Evolutionary conservation across 2,329 filamentous ascomycete species (phyloP), one percentile per base, ranked within the genome.

Genomic region (Epichloe elymi): DNA sequence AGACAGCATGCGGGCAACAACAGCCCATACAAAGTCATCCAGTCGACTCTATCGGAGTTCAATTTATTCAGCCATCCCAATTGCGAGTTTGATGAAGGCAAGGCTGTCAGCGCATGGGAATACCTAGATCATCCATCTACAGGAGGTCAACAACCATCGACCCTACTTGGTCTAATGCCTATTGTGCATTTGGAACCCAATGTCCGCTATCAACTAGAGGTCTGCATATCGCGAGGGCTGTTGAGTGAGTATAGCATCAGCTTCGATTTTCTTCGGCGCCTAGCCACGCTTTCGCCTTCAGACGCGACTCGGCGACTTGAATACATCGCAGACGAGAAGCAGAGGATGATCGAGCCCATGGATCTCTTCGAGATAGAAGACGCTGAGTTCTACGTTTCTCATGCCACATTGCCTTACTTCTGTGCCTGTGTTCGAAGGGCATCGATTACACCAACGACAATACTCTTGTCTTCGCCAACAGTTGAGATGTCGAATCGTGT

Each of bases 401-500:
- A 70, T 39, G 64, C 72, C 19, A 75, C 72, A 23, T 72, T 87
- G 14, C 87, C 88, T 0, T 67, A 75, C 11, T 85, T 94, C 60
- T 95, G 88, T 60, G 77, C 81, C 14, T 77, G 85, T 59, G 75
- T 91, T 43, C 82, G 86, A 37, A 88, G 88, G 50, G 89, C 81
- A 1, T 80, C 80, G 2, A 71, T 98, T 42, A 97, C 91, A 0
- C 91, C 93, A 1, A 91, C 86, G 0, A 88, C 84, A 2, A 77
- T 97, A 12, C 82, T 87, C 58, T 85, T 87, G 56, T 81, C 76
- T 53, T 86, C 86, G 0, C 89, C 93, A 0, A 77, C 79, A 0
- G 78, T 94, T 1, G 93, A 98, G 60, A 85, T 84, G 0, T 93
- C 90, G 0, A 97, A 98, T 61, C 79, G 93, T 1, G 82, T 98